Percentiles rank a stretch among this genome's conserved stretches.
Evolutionary conservation across 805 yeast species (phyloP).

Genomic region (Debaryomyces prosopidis): DNA sequence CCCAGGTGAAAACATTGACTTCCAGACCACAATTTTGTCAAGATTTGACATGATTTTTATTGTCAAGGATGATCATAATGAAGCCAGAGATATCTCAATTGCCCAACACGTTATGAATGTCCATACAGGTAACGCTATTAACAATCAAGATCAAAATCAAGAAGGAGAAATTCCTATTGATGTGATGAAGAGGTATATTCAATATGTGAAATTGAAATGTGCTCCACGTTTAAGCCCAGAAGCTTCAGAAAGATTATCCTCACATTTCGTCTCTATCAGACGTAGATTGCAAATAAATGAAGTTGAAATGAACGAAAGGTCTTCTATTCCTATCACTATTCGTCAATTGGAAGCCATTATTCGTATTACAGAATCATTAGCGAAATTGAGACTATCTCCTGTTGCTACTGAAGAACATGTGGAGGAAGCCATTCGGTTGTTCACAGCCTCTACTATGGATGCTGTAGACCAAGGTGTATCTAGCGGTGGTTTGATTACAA

Average conservation of each 20-base stretch:
- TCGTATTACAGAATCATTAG: slow-evolving; percentile 92
- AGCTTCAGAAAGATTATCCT: slow-evolving; percentile 86
- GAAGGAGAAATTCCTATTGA: slow-evolving; percentile 88
- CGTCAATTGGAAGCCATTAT: slow-evolving; percentile 97
- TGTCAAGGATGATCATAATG: slow-evolving; percentile 93
- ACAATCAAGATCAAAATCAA: slow-evolving; percentile 42
- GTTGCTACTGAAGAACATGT: slow-evolving; percentile 88
- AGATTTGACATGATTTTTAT: slow-evolving; percentile 98
- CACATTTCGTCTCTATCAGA: slow-evolving; percentile 90
- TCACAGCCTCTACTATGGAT: slow-evolving; percentile 96
- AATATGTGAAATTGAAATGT: slow-evolving; percentile 84
- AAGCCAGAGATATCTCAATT: slow-evolving; percentile 78
- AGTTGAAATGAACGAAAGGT: slow-evolving; percentile 77
- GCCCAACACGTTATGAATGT: slow-evolving; percentile 95
- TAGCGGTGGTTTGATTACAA: slow-evolving; percentile 41
- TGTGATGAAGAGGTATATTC: slow-evolving; percentile 88
- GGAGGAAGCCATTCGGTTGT: slow-evolving; percentile 90
- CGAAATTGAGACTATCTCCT: slow-evolving; percentile 80
- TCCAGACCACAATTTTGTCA: slow-evolving; percentile 94
- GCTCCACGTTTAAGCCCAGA: slow-evolving; percentile 90
- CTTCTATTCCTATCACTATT: slow-evolving; percentile 94
- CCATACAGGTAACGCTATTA: slow-evolving; percentile 72
- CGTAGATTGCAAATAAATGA: slow-evolving; percentile 81
- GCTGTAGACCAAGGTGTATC: slow-evolving; percentile 75
- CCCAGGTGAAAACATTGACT: slow-evolving; percentile 97